Evolutionary conservation across 164 flowering plant genomes (phyloP), one percentile per base, ranked within the genome.

Genomic region (Aristolochia contorta): DNA sequence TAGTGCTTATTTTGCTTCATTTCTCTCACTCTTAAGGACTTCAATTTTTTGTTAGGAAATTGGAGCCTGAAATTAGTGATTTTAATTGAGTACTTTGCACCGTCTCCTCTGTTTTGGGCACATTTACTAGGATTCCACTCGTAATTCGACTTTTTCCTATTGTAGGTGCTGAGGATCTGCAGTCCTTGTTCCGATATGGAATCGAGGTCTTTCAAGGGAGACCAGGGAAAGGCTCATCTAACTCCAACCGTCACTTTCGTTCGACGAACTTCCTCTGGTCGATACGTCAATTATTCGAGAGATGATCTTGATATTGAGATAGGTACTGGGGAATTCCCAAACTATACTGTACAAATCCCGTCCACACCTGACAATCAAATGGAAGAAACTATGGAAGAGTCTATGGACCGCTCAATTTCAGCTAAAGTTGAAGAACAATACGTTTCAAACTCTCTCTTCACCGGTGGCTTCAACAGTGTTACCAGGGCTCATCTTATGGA

Each of bases 401-500:
- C 59, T 1, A 55, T 62, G 75, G 86, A 80, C 56, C 67, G 75
- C 2, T 58, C 82, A 0, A 69, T 84, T 51, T 72, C 89, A 0
- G 75, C 73, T 32, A 77, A 76, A 63, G 89, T 79, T 12, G 89
- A 84, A 63, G 89, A 84, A 65, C 89, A 84, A 52, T 84, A 84
- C 56, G 89, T 84, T 16, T 80, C 89, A 3, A 80, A 69, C 68
- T 84, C 89, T 4, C 53, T 84, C 27, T 84, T 84, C 53, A 82
- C 87, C 0, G 89, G 89, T n/a, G 89, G 89, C 2, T 80, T 74
- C 54, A 84, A 82, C 21, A 78, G 80, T 25, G 77, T 72, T 3
- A 79, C 85, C 37, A 71, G 85, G 20, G 87, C 87, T 46, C 90
- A 82, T 68, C 62, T 80, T 56, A 81, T 84, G 87, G 90, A 84